Conservation (phyloP, 176 grass and related monocot genomes). For the Guadua angustifolia region DNA sequence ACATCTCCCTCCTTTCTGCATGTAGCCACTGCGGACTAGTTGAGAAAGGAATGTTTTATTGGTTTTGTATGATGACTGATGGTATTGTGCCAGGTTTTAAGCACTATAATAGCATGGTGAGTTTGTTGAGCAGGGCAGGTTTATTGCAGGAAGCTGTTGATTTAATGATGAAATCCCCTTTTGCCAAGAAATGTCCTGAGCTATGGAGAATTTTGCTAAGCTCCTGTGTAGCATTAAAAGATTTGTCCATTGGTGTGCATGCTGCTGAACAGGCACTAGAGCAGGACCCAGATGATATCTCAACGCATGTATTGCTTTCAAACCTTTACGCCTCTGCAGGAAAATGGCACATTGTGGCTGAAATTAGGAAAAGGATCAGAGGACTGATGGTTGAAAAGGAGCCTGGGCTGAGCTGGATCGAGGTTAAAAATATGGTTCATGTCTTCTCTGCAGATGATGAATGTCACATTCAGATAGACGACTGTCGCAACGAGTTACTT, state of each 20-base stretch:
- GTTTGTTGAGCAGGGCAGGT: slow-evolving; percentile 71
- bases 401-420: slow-evolving; percentile 78
- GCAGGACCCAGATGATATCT: slow-evolving; percentile 66
- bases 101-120: slow-evolving; percentile 91
- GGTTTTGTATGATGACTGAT: slow-evolving; percentile 78
- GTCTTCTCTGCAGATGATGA: slow-evolving; percentile 62
- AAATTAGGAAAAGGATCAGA: slow-evolving; percentile 77
- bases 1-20: slow-evolving; percentile 81
- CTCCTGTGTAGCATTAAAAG: slow-evolving; percentile 69
- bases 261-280: slow-evolving; percentile 54
- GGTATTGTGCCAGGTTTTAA: slow-evolving; percentile 69
- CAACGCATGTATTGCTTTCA: slow-evolving; percentile 79
- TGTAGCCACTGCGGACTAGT: slow-evolving; percentile 71
- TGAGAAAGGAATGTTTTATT: slow-evolving; percentile 87
- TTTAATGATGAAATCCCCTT: slow-evolving; percentile 65
- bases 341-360: slow-evolving; percentile 68
- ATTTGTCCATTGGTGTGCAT: slow-evolving; percentile 58
- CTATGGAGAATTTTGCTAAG: slow-evolving; percentile 88
- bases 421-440: slow-evolving; percentile 58
- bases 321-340: slow-evolving; percentile 81
- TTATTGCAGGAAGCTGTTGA: slow-evolving; percentile 74
- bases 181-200: slow-evolving; percentile 63
- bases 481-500: slow-evolving; percentile 51
- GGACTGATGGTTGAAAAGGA: slow-evolving; percentile 71
- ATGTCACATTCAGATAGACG: slow-evolving; percentile 51